Base-by-base conservation (phyloP, 2,329 filamentous ascomycete genomes). In the Falciphora oryzae region DNA sequence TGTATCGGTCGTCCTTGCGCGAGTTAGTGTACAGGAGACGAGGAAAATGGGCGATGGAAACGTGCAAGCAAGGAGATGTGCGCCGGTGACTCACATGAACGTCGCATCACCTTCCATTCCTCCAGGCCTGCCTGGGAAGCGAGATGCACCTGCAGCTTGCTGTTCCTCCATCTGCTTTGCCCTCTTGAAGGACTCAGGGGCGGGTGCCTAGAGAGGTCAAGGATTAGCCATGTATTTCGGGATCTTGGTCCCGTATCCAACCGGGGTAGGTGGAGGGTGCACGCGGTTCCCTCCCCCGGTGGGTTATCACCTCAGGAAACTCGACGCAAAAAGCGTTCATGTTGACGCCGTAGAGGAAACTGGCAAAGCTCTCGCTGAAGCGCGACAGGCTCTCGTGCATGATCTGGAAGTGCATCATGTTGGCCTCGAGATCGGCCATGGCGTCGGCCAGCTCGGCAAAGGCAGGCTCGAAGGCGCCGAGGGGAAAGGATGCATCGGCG, bases 291-390 rank as follows among this genome's bases (percentile, higher is more conserved):
- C 44, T 14, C 44, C 10, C 22, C 22, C 6, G 7, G 10, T 3
- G 22, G 8, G 22, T 50, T 6, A 6, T 50, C 44, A 93, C 93
- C 86, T 99, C 95, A 0, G 93, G 91, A 69, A 97, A 99, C 75
- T 99, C 95, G 38, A 98, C 93, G 75, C 94, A 98, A 75, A 98
- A 99, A 1, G 95, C 95, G 76, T 97, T 98, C 93, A 99, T 97
- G 74, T 98, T 98, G 74, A 99, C 77, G 2, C 95, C 95, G 72
- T 98, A 99, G 59, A 99, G 79, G 72, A 99, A 98, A 70, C 90
- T 92, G 1, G 93, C 93, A 76, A 99, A 99, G 73, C 91, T 96
- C 81, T 99, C 95, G 76, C 89, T 94, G 77, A 99, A 99, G 31
- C 95, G 87, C 29, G 92, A 87, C 69, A 99, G 78, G 72, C 92